Conservation (phyloP, 805 yeast species). For the Isabelozyma pseudorhagii region DNA sequence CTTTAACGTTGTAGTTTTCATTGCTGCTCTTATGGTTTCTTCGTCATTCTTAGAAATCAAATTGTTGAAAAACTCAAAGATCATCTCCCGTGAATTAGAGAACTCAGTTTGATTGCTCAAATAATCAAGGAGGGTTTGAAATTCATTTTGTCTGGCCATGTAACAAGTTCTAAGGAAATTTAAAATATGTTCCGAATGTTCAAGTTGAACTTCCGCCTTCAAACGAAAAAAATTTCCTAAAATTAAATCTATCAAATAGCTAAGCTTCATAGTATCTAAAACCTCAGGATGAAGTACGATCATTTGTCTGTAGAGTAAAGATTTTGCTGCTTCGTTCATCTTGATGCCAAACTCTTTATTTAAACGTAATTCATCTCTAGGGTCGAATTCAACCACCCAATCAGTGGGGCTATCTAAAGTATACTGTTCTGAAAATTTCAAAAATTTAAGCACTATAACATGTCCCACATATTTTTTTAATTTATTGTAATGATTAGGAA, state of each 20-base stretch:
- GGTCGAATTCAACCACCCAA: not conserved
- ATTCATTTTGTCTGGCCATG: conserved; percentile 27
- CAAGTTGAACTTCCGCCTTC: conserved; percentile 10
- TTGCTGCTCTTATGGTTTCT: conserved; percentile 26
- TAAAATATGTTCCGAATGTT: conserved; percentile 24
- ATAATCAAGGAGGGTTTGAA: conserved; percentile 11
- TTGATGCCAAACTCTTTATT: conserved; percentile 6
- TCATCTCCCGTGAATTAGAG: conserved; percentile 13
- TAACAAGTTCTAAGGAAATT: conserved; percentile 33
- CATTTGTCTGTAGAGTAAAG: conserved; percentile 31
- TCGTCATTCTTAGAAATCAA: conserved; percentile 34
- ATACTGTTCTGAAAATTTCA: conserved; percentile 16
- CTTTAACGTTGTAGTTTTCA: conserved; percentile 25
- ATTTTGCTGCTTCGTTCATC: conserved; percentile 20
- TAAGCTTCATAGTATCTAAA: conserved; percentile 29
- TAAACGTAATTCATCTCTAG: conserved; percentile 5
- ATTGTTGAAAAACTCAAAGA: conserved; percentile 28
- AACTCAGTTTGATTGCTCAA: conserved; percentile 12
- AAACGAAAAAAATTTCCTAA: conserved; percentile 26
- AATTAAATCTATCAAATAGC: conserved; percentile 29
- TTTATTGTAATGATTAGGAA: conserved; percentile 6
- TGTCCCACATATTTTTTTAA: conserved; percentile 26
- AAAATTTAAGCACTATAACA: conserved; percentile 22
- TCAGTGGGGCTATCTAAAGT: not conserved
- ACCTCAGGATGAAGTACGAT: conserved; percentile 26